phyloP scores from a whole-genome alignment of 768 basidiomycete genomes.

The Mrakia frigida region DNA sequence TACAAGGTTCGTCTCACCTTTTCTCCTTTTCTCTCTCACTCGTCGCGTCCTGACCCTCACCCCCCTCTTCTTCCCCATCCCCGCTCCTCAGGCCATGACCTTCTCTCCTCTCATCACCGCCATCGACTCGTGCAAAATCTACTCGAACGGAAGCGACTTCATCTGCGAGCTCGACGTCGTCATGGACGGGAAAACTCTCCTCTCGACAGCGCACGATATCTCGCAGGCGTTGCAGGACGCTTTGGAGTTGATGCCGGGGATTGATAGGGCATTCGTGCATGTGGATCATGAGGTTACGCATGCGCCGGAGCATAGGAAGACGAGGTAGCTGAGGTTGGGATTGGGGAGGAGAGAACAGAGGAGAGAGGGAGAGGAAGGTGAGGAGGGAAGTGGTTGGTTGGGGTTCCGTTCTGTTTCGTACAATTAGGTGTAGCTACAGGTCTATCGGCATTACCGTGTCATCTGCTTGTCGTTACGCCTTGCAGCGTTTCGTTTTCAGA shows the following conservation, averaged over 20 bases:
- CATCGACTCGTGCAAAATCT: conserved; percentile 66
- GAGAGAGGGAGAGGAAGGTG: too few species aligned
- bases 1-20: conserved; percentile 62
- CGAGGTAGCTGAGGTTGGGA: too few species aligned
- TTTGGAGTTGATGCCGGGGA: conserved; percentile 39
- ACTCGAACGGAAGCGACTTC: conserved; percentile 52
- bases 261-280: conserved; percentile 39
- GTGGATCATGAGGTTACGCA: conserved; percentile 41
- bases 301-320: conserved; percentile 33
- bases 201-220: conserved; percentile 46
- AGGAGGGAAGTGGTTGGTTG: too few species aligned
- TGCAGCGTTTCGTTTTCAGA: too few species aligned
- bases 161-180: conserved; percentile 87
- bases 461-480: too few species aligned
- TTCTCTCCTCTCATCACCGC: conserved; percentile 80
- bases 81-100: conserved; percentile 87
- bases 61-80: conserved; percentile 61
- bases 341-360: too few species aligned
- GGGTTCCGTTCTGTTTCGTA: too few species aligned
- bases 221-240: conserved; percentile 45
- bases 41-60: background rate
- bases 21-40: background rate
- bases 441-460: too few species aligned
- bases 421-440: too few species aligned
- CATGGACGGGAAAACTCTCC: conserved; percentile 56